Conservation (phyloP, 176 grass and related monocot species). For the Puccinellia tenuiflora region DNA sequence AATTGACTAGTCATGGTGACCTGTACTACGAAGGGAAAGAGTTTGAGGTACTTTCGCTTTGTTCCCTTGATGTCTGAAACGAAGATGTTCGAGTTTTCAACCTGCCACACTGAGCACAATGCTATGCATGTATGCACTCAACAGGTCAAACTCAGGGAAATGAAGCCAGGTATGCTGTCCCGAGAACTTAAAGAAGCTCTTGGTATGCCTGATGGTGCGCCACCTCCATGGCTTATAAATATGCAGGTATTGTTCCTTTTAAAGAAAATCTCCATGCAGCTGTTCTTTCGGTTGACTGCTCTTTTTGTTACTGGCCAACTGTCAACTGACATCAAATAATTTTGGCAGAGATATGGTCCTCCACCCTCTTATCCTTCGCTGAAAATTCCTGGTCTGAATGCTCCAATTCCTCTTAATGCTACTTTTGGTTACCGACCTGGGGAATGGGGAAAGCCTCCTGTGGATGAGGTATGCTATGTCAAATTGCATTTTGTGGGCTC, state of each 20-base stretch:
- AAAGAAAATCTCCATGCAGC: neutral
- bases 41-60: conserved; percentile 65
- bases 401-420: conserved; percentile 78
- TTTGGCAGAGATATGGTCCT: conserved; percentile 81
- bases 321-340: neutral
- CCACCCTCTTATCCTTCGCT: conserved; percentile 92
- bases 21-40: conserved; percentile 95
- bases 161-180: conserved; percentile 94
- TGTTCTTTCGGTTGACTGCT: neutral
- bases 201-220: conserved; percentile 94
- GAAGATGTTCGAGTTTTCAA: neutral
- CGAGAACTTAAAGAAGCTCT: conserved; percentile 97
- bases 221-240: conserved; percentile 99
- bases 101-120: neutral
- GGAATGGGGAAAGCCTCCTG: conserved; percentile 88
- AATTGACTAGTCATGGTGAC: conserved; percentile 78
- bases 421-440: conserved; percentile 95
- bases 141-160: conserved; percentile 97
- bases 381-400: conserved; percentile 94
- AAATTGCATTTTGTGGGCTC: neutral
- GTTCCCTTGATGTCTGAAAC: neutral
- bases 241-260: conserved; percentile 66
- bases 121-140: conserved; percentile 9
- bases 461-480: conserved; percentile 56
- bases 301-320: neutral